phyloP scores from a whole-genome alignment of 139 green algal species.

The Pseudopediastrum boryanum region DNA sequence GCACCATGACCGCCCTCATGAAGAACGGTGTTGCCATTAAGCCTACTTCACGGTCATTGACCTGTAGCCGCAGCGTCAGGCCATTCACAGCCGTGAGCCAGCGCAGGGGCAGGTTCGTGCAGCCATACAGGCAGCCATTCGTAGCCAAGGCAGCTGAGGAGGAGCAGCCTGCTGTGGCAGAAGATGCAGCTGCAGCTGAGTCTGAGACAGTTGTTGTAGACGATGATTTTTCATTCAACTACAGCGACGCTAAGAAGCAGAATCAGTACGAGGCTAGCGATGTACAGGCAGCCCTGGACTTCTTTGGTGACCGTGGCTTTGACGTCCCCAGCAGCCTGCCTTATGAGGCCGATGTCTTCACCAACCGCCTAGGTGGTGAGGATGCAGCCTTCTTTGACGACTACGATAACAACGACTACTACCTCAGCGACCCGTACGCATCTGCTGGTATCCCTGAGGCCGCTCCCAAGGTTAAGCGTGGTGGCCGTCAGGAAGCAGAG shows the following conservation, averaged over 20 bases:
- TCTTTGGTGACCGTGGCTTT: constrained; percentile 8
- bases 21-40: no score
- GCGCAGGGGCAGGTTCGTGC: constrained; percentile 4
- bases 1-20: no score
- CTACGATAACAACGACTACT: constrained; percentile 30
- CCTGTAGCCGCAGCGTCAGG: constrained; percentile 5
- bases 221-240: constrained; percentile 33
- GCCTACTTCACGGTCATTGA: no score
- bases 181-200: constrained; percentile 2
- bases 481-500: constrained; percentile 21
- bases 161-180: not conserved
- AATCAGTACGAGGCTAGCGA: constrained; percentile 35
- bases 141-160: constrained; percentile 32
- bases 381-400: constrained; percentile 24
- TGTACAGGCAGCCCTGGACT: constrained; percentile 34
- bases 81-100: constrained; percentile 8
- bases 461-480: constrained; percentile 36
- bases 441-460: constrained; percentile 31
- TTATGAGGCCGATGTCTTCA: constrained; percentile 35
- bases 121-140: constrained; percentile 25
- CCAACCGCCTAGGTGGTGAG: constrained; percentile 21
- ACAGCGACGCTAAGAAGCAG: constrained; percentile 33
- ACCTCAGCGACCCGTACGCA: not conserved
- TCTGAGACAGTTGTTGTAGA: not conserved
- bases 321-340: constrained; percentile 5